A percentile compares a stretch with the other conserved stretches of the same genome.
Conservation (phyloP, 805 yeast genomes). For the Helenozyma baotianmanensis region DNA sequence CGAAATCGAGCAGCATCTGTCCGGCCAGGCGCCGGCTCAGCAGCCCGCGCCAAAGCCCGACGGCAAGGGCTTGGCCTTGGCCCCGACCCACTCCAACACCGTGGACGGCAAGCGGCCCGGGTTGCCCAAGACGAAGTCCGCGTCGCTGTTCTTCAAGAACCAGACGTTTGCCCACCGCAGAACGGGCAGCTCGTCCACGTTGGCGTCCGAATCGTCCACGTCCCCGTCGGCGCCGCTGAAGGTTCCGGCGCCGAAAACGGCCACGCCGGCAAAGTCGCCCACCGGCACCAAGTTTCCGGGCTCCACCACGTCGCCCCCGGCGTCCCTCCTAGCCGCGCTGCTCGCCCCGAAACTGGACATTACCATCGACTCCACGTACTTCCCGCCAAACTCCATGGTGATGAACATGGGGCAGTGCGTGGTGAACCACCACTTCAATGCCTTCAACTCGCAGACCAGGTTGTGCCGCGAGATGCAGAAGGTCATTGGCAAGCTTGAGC, state of each 20-base stretch:
- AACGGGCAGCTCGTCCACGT: constrained; percentile 10
- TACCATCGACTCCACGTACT: constrained; percentile 18
- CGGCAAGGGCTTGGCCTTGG: constrained; percentile 5
- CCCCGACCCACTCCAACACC: constrained; percentile 1
- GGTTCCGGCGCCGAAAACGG: not conserved
- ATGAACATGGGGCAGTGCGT: constrained; percentile 28
- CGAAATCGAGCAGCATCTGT: constrained; percentile 10
- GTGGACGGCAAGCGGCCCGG: constrained; percentile 18
- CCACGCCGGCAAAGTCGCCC: constrained; percentile 1
- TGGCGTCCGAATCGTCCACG: constrained; percentile 7
- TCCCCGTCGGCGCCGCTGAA: not conserved
- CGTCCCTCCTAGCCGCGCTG: constrained; percentile 12
- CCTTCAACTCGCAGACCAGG: constrained; percentile 23
- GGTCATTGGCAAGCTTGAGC: constrained; percentile 35
- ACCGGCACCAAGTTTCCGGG: constrained; percentile 1
- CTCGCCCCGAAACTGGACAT: constrained; percentile 18
- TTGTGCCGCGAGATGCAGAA: constrained; percentile 30
- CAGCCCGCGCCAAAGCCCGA: constrained; percentile 13
- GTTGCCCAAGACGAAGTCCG: constrained; percentile 21
- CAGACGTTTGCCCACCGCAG: constrained; percentile 17
- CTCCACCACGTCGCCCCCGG: constrained; percentile 1
- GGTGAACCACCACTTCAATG: constrained; percentile 30
- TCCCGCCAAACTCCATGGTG: constrained; percentile 23
- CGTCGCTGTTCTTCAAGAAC: constrained; percentile 20
- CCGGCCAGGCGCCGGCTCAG: constrained; percentile 10